Base-by-base conservation (phyloP, 179 eudicot species). In the Silene noctiflora region DNA sequence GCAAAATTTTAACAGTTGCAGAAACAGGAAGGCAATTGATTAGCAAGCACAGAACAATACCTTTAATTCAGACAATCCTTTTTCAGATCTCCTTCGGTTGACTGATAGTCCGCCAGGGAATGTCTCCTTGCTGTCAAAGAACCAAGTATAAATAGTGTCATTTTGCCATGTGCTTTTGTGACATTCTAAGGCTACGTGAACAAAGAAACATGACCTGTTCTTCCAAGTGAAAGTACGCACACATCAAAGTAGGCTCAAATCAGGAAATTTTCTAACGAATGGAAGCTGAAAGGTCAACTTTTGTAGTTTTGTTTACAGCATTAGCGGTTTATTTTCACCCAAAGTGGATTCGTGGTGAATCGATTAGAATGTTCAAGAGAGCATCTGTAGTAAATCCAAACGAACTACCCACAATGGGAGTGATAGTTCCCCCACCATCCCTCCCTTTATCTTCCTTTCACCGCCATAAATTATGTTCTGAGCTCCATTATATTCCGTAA, bases 81-180 rank as follows among this genome's bases (percentile, higher is more conserved):
- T 88, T 76, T 90, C 98, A 56, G 80, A 85, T 80, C 97, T 88
- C 85, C 81, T 91, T 75, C 84, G 85, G 62, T 94, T 94, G 33
- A 94, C 98, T 35, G 90, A 87, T 31, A 85, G 67, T 64, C 96
- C 98, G 19, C 98, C 98, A 0, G 89, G 83, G 72, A 79, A 75
- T 9, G 98, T 94, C 86, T 91, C 98, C 84, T 90, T 89, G 86
- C 98, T 94, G 88, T 58, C 21, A 71, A 66, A 76, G 75, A 44
- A 75, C 58, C 12, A 27, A 71, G 61, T 53, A 24, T 56, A 14
- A 4, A 3, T 9, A 33, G 11, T 27, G 17, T 35, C 39, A 76
- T 55, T 29, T 33, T 66, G 20, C 7, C 35, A 33, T 13, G 22
- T 27, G 39, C 17, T 24, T 25, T 12, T 27, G 19, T 14, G 19